Base-by-base conservation (phyloP, 257 asterid species). In the Prunella vulgaris region DNA sequence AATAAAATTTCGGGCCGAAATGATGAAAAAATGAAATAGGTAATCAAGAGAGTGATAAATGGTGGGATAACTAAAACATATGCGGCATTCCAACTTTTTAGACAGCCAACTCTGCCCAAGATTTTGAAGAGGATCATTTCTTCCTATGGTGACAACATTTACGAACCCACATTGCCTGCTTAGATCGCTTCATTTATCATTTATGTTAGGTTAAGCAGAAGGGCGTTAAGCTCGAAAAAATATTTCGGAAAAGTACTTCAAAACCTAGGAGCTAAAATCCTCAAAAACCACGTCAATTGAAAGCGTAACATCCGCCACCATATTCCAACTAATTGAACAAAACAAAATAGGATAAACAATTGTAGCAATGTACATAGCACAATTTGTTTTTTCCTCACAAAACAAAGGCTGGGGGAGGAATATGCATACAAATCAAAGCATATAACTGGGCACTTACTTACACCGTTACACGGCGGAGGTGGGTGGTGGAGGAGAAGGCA, bases 21-120 rank as follows among this genome's bases (percentile, higher is more conserved):
- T 0, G 54, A 76, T 4, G 58, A 52, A 49, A 76, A 51, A 8
- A 59, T 44, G 1, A 73, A 61, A 7, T 69, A 71, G 35, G 81
- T 53, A 49, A 79, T 70, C 32, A 70, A 54, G 25, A 79, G 62
- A 57, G 74, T 21, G 7, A 27, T 60, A 46, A 79, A 32, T 13
- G 78, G 54, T 44, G 70, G 71, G 48, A 74, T 54, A 57, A 76
- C 59, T 56, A 79, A 35, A 25, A 77, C 56, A 37, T 48, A 70
- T 25, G 51, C 64, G 13, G 51, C 64, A 21, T 77, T 68, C 79
- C 73, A 58, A 58, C 40, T 61, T 46, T 60, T 48, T 51, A 67
- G 68, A 72, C 2, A 0, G 35, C n/a, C 52, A 67, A 27, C 9
- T 60, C 65, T 52, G 64, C 74, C 58, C 10, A 60, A 60, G 32